A percentile compares a stretch with the other conserved stretches of the same genome.
Evolutionary conservation across 2,329 filamentous ascomycete species (phyloP).

Genomic region (Madurella mycetomatis): DNA sequence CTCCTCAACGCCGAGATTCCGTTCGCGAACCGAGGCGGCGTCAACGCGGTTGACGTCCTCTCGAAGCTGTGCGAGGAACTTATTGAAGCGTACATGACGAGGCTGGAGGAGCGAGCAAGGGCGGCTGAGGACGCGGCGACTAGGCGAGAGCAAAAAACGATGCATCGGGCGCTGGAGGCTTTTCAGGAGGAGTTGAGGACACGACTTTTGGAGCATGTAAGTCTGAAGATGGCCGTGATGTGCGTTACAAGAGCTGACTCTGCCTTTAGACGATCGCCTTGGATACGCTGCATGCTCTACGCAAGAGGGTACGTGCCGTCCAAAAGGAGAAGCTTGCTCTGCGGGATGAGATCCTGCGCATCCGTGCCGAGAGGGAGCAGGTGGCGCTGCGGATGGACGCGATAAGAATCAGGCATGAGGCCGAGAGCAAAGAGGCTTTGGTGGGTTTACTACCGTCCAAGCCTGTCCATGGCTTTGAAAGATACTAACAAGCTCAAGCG

Average conservation of each 20-base stretch:
- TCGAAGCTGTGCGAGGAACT: constrained; percentile 59
- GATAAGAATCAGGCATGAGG: constrained; percentile 56
- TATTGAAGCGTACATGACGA: constrained; percentile 46
- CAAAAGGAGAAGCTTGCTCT: constrained; percentile 54
- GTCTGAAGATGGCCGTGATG: constrained; percentile 24
- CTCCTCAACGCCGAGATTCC: constrained; percentile 50
- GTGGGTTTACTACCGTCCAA: constrained; percentile 34
- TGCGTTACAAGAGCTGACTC: background rate
- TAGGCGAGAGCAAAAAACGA: constrained; percentile 52
- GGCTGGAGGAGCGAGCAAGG: constrained; percentile 40
- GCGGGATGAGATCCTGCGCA: constrained; percentile 55
- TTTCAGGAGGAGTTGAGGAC: constrained; percentile 55
- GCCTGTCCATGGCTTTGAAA: background rate
- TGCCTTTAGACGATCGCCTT: constrained; percentile 50
- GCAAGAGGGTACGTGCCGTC: constrained; percentile 53
- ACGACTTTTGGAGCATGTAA: constrained; percentile 55
- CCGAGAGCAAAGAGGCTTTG: constrained; percentile 47
- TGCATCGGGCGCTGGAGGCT: constrained; percentile 52
- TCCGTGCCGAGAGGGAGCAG: constrained; percentile 57
- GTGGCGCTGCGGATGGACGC: constrained; percentile 60
- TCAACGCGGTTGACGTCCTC: constrained; percentile 60
- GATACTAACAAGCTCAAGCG: constrained; percentile 29
- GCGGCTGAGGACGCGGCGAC: constrained; percentile 42
- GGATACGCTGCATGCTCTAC: constrained; percentile 54
- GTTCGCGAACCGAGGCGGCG: constrained; percentile 49